These are phyloP conservation scores for Kurtzmaniella fragi DNA, from an alignment of 805 yeast genomes.

Conservation along the genomic window DNA sequence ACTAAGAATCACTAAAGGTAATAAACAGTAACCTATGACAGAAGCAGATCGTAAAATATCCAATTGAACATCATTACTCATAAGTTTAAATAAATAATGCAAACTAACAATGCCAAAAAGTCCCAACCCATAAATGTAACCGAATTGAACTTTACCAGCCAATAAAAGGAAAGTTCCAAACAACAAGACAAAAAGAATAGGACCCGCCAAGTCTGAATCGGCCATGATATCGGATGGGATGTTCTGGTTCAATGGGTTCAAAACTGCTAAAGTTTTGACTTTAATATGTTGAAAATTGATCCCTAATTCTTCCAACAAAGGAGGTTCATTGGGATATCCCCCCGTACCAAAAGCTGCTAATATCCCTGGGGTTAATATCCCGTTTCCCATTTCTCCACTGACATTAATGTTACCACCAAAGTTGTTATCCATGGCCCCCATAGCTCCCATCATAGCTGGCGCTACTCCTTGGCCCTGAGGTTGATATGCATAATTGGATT, in stretches of 20 bases:
- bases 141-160: slow-evolving; percentile 94
- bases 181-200: slow-evolving; percentile 77
- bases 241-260: slow-evolving; percentile 63
- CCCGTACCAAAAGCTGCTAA: slow-evolving; percentile 89
- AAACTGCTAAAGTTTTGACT: slow-evolving; percentile 77
- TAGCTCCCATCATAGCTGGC: slow-evolving; percentile 7
- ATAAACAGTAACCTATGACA: slow-evolving; percentile 87
- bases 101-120: slow-evolving; percentile 82
- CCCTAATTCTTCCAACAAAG: slow-evolving; percentile 87
- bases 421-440: slow-evolving; percentile 37
- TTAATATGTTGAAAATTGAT: slow-evolving; percentile 86
- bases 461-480: slow-evolving; percentile 13
- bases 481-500: slow-evolving; percentile 30
- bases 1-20: slow-evolving; percentile 80
- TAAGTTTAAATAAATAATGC: slow-evolving; percentile 78
- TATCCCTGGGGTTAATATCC: slow-evolving; percentile 64
- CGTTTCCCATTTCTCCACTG: slow-evolving; percentile 38
- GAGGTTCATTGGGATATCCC: slow-evolving; percentile 95
- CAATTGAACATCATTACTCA: slow-evolving; percentile 63
- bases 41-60: slow-evolving; percentile 75
- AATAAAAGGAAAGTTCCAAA: slow-evolving; percentile 80
- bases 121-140: slow-evolving; percentile 95
- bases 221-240: slow-evolving; percentile 70
- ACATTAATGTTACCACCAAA: slow-evolving; percentile 34
- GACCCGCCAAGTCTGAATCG: slow-evolving; percentile 94